phyloP scores from a whole-genome alignment of 441 rosid species.

The Syzygium syzygioides region DNA sequence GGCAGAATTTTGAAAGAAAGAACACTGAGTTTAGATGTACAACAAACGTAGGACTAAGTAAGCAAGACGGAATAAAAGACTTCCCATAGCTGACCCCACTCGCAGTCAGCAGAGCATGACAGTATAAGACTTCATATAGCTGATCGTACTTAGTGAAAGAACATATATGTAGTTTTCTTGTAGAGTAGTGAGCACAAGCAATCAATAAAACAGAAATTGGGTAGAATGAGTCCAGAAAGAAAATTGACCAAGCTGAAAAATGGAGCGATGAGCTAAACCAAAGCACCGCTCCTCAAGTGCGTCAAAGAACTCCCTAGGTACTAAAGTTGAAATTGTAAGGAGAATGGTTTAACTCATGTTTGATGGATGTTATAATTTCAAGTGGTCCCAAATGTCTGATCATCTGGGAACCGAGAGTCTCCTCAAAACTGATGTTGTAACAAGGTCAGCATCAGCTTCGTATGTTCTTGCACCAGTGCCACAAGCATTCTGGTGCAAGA shows the following conservation, averaged over 20 bases:
- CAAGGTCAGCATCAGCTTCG: background rate
- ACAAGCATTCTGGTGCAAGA: background rate
- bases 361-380: background rate
- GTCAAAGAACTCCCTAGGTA: background rate
- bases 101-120: background rate
- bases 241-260: background rate
- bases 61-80: background rate
- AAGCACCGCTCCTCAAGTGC: background rate
- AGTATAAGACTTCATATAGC: background rate
- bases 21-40: background rate
- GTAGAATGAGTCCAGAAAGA: background rate
- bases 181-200: background rate
- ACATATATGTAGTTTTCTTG: background rate
- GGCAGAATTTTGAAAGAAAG: background rate
- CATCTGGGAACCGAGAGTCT: background rate
- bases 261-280: background rate
- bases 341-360: background rate
- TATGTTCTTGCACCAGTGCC: background rate
- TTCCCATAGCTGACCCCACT: background rate
- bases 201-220: background rate
- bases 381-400: background rate
- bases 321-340: background rate
- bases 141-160: background rate
- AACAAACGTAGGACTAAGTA: background rate
- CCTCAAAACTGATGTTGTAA: background rate